Base-by-base conservation (phyloP, 495 filamentous ascomycete genomes). In the Neurospora intermedia region DNA sequence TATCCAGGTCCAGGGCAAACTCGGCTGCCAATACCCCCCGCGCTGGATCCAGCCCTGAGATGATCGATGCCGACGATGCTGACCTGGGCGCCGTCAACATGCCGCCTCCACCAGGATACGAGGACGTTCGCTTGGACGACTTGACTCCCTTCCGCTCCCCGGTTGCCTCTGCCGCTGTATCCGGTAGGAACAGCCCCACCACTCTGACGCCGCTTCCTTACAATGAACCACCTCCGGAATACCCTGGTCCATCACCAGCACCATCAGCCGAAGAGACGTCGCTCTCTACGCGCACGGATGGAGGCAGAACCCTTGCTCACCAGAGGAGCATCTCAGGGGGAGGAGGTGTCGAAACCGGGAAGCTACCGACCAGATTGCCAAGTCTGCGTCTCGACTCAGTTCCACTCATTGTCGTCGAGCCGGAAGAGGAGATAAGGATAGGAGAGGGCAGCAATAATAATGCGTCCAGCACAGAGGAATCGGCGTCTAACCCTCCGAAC, bases 61-160 rank as follows among this genome's bases (percentile, higher is more conserved):
- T 85, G 6, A 84, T 84, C 27, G 83, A 85, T 69, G 80, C 82
- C 54, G 78, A 82, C 38, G 79, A 84, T 77, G 81, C 80, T 18
- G 82, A 88, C 77, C 75, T 88, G 69, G 81, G 86, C 75, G 82
- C 85, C 70, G 73, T 78, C 71, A 77, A 83, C 73, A 83, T 89
- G 78, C 86, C 86, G 8, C 82, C 54, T 31, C 84, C 84, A 2
- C 87, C 87, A 1, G 86, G 82, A 18, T 88, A 88, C 74, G 87
- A 88, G 72, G 85, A 88, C 62, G 85, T 88, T 6, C 85, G 83
- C 72, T 73, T 88, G 38, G 83, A 83, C 48, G 84, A 85, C 70
- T 38, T 75, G 38, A 78, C 80, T 70, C 73, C 77, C 42, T 71
- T 62, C 69, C 77, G 80, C 59, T 84, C 82, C 13, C 76, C 78